phyloP scores from a whole-genome alignment of 192 early-diverging fungal genomes.

The Coemansia sp. region DNA sequence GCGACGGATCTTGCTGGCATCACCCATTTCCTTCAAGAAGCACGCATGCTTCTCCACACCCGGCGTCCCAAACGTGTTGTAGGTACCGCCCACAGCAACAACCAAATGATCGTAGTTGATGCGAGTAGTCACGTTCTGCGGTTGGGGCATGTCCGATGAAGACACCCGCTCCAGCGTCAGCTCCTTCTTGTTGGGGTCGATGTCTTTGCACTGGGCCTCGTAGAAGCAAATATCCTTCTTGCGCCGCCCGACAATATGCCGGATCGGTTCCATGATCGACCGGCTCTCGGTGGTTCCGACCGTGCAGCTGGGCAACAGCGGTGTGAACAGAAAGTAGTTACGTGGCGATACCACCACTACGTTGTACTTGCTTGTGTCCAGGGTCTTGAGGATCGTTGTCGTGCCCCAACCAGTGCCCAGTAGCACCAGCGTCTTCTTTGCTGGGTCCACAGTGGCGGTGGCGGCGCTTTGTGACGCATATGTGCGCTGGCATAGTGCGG shows the following conservation, averaged over 20 bases:
- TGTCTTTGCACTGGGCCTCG: slow-evolving; percentile 86
- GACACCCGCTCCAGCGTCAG: slow-evolving; percentile 65
- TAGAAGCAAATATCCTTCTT: slow-evolving; percentile 70
- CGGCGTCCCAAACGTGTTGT: slow-evolving; percentile 79
- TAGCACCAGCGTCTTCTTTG: slow-evolving; percentile 42
- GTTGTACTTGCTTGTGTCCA: slow-evolving; percentile 64
- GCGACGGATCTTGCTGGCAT: slow-evolving; percentile 77
- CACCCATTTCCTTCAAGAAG: slow-evolving; percentile 79
- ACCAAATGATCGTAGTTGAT: slow-evolving; percentile 77
- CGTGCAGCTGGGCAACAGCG: slow-evolving; percentile 75
- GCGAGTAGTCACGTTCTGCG: slow-evolving; percentile 2
- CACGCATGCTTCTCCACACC: slow-evolving; percentile 80
- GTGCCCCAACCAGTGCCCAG: slow-evolving; percentile 55
- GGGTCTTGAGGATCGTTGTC: slow-evolving; percentile 63
- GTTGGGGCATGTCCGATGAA: slow-evolving; percentile 51
- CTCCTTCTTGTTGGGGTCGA: slow-evolving; percentile 75
- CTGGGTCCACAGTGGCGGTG: not conserved
- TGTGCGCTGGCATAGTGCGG: not conserved
- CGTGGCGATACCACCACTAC: slow-evolving; percentile 74
- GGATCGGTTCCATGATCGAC: slow-evolving; percentile 79
- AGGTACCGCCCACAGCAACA: slow-evolving; percentile 73
- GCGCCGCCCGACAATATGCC: slow-evolving; percentile 74
- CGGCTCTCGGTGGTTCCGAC: slow-evolving; percentile 85
- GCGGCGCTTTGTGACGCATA: too few relatives aligned
- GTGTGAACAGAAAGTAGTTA: slow-evolving; percentile 86